Evolutionary conservation across 2,329 filamentous ascomycete genomes (phyloP), one percentile per base, ranked within the genome.

Genomic region (Nannizzia gypsea): DNA sequence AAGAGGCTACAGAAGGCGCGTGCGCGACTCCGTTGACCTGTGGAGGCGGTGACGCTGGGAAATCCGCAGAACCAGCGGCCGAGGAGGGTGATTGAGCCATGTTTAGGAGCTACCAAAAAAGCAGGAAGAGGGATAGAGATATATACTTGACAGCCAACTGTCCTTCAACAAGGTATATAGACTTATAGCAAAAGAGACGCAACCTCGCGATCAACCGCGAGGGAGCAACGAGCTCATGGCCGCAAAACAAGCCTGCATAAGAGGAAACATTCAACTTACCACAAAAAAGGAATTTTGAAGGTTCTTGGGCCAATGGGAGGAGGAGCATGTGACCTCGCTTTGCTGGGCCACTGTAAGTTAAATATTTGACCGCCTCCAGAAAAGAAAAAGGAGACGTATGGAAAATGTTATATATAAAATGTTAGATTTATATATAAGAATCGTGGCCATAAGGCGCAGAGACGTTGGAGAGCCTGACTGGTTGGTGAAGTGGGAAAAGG

Each of bases 121-220:
- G 20, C 15, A 3, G 34, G 34, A 11, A 31, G 15, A 17, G 22
- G 22, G 44, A 22, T 26, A 22, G 17, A 54, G 31, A 6, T 9
- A 17, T n/a, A 13, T 54, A 54, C 26, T 34, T 34, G 50, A 31
- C 26, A 28, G n/a, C 26, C 50, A 15, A 54, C 50, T n/a, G n/a
- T 24, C 28, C 17, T 6, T 24, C 31, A 15, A 54, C 17, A 3
- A 20, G 50, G 31, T 54, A 54, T 28, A 31, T 54, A 5, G 36
- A 40, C n/a, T 36, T 36, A 36, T 36, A 42, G 13, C 15, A 0
- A 42, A 15, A 42, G 38, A 42, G 20, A 34, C 20, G 55, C 55
- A 57, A 57, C 55, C 55, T 44, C 55, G 55, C 55, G 55, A 57
- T 26, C 20, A 40, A n/a, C 22, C 55, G 55, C 55, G 55, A 57